Base-by-base conservation (phyloP, 306 rosid species). In the Vicia villosa region DNA sequence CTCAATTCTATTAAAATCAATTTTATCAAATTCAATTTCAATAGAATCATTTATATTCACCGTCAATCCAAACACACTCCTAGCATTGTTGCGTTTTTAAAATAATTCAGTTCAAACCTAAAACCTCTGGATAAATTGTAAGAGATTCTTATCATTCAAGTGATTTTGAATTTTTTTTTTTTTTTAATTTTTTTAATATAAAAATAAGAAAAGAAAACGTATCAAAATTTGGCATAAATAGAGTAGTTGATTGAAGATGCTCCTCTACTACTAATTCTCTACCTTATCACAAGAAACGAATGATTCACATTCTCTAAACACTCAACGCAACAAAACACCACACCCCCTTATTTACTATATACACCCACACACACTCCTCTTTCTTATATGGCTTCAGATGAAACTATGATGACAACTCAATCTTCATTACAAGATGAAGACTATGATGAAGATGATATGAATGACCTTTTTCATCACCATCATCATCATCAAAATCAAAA, bases 361-460 rank as follows among this genome's bases (percentile, higher is more conserved):
- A 3, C 32, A 50, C 24, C 8, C 13, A 3, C 32, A 50, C 24
- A 19, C 13, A 21, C 60, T 54, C 60, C 26, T 0, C 61, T 62
- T 12, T 12, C 68, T 45, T 16, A 49, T 1, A 51, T 52, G 58
- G 58, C 58, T 52, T 52, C 58, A 0, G 84, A 86, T 66, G 95
- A 84, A 56, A 74, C 78, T 6, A 10, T 52, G 50, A 77, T 81
- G 80, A 70, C 63, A 13, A 22, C 72, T 54, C 76, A 34, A 15
- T 82, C 89, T 56, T 79, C 88, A 12, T 55, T 79, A 19, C 82
- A 71, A 56, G 87, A 81, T 11, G 84, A 81, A 34, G 83, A 86
- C 10, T 77, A 38, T 13, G 83, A 79, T 0, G 87, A 86, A 22
- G 81, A 68, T 10, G 79, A 68, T n/a, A 38, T 42, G 10, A 74